phyloP scores from a whole-genome alignment of 169 alveolate genomes.

The Plasmodium yoelii region DNA sequence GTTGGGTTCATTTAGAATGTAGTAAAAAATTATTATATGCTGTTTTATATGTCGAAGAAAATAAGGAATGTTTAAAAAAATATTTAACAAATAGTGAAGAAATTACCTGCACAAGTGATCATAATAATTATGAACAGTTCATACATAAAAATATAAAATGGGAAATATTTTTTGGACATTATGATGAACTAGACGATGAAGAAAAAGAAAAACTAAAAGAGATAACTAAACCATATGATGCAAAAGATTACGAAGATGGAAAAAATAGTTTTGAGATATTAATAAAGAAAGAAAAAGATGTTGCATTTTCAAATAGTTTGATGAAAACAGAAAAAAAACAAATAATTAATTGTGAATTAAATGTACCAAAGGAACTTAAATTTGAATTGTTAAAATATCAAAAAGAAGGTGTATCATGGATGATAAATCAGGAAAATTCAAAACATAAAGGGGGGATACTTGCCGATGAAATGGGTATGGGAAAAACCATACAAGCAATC shows the following conservation, averaged over 20 bases:
- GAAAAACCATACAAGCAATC: slow-evolving; percentile 84
- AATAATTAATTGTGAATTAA: slow-evolving; percentile 62
- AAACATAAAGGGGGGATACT: slow-evolving; percentile 84
- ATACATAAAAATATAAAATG: slow-evolving; percentile 50
- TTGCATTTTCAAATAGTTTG: background rate
- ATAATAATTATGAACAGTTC: slow-evolving; percentile 19
- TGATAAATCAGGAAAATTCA: slow-evolving; percentile 85
- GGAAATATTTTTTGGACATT: slow-evolving; percentile 61
- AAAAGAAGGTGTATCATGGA: slow-evolving; percentile 88
- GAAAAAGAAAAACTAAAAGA: slow-evolving; percentile 35
- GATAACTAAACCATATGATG: slow-evolving; percentile 22
- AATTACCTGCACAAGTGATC: background rate
- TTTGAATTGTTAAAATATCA: slow-evolving; percentile 72
- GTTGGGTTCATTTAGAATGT: slow-evolving; percentile 80
- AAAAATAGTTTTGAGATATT: slow-evolving; percentile 34
- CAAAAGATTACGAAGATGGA: slow-evolving; percentile 8
- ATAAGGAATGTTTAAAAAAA: slow-evolving; percentile 17
- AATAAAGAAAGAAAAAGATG: slow-evolving; percentile 52
- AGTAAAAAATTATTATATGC: slow-evolving; percentile 66
- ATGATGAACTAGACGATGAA: slow-evolving; percentile 50
- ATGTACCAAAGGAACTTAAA: slow-evolving; percentile 74
- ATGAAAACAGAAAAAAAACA: slow-evolving; percentile 41
- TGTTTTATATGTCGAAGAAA: slow-evolving; percentile 35
- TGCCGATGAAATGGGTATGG: slow-evolving; percentile 94
- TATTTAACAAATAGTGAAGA: slow-evolving; percentile 24